phyloP scores from a whole-genome alignment of 192 early-diverging fungal genomes.

The Backusella tarrabulga region DNA sequence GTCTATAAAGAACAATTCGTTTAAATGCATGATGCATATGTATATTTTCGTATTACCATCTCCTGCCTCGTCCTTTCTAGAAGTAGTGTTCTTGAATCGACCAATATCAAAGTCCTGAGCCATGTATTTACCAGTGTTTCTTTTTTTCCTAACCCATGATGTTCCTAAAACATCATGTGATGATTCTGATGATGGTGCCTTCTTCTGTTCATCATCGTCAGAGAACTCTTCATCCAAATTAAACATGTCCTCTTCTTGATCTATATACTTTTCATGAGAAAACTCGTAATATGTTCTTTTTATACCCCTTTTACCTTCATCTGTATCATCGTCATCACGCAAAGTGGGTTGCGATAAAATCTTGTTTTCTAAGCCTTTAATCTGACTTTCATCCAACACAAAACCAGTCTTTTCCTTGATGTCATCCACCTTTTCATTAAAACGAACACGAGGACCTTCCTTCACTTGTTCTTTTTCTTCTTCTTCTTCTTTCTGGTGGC shows the following conservation, averaged over 20 bases:
- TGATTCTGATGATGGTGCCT: not conserved
- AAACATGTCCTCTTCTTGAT: conserved; percentile 15
- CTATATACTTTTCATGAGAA: not conserved
- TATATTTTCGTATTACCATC: not conserved
- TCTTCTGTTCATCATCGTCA: conserved; percentile 6
- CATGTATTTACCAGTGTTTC: conserved; percentile 7
- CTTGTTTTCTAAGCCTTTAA: not conserved
- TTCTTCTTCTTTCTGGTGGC: not conserved
- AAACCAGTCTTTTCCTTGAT: not conserved
- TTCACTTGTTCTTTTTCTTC: not conserved
- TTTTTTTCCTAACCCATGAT: conserved; percentile 9
- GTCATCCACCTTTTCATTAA: not conserved
- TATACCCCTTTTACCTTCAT: not conserved
- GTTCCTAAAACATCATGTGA: not conserved
- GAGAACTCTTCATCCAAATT: conserved; percentile 20
- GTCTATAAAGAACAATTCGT: not conserved
- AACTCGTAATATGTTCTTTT: not conserved
- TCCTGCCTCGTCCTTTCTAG: not conserved
- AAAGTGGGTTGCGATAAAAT: not conserved
- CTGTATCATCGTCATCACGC: not conserved
- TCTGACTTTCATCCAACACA: not conserved
- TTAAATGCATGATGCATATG: not conserved
- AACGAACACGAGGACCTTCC: not conserved
- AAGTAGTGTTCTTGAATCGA: not conserved
- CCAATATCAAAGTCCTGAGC: not conserved